Evolutionary conservation across 495 filamentous ascomycete genomes (phyloP).

Genomic region (Rhizodiscina lignyota): DNA sequence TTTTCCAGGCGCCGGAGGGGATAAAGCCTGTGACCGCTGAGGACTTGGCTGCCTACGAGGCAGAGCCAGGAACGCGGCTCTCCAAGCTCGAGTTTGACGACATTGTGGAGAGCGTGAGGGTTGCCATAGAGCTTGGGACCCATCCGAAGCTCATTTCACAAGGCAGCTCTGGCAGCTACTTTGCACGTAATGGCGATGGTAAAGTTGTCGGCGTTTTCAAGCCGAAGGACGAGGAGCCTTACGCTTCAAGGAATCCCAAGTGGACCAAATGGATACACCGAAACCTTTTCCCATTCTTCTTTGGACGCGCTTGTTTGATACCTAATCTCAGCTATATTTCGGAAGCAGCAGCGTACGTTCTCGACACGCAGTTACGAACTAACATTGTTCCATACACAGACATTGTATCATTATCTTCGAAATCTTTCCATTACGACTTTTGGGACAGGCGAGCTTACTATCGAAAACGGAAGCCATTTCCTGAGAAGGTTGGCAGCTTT

Average conservation of each 20-base stretch:
- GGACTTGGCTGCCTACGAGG: conserved; percentile 39
- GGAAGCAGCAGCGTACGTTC: conserved; percentile 88
- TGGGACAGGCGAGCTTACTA: conserved; percentile 87
- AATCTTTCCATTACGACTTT: conserved; percentile 94
- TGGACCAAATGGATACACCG: conserved; percentile 30
- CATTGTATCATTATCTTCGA: conserved; percentile 84
- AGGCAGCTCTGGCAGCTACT: conserved; percentile 94
- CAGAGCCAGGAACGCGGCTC: conserved; percentile 38
- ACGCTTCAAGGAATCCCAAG: conserved; percentile 35
- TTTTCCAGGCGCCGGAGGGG: conserved; percentile 84
- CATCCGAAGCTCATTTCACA: conserved; percentile 94
- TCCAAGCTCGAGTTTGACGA: conserved; percentile 72
- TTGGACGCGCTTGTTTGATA: conserved; percentile 89
- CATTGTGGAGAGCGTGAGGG: conserved; percentile 73
- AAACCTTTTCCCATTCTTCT: conserved; percentile 84
- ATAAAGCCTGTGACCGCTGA: conserved; percentile 63
- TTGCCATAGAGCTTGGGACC: conserved; percentile 78
- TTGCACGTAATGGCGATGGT: conserved; percentile 77
- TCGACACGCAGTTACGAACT: conserved; percentile 79
- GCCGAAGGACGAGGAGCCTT: conserved; percentile 97
- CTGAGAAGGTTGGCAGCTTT: conserved; percentile 86
- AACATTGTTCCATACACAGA: conserved; percentile 93
- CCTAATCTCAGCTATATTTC: conserved; percentile 98
- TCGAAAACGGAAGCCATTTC: conserved; percentile 72
- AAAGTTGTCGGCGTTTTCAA: conserved; percentile 98